Base-by-base conservation (phyloP, 345 rosid genomes). In the Boechera retrofracta region DNA sequence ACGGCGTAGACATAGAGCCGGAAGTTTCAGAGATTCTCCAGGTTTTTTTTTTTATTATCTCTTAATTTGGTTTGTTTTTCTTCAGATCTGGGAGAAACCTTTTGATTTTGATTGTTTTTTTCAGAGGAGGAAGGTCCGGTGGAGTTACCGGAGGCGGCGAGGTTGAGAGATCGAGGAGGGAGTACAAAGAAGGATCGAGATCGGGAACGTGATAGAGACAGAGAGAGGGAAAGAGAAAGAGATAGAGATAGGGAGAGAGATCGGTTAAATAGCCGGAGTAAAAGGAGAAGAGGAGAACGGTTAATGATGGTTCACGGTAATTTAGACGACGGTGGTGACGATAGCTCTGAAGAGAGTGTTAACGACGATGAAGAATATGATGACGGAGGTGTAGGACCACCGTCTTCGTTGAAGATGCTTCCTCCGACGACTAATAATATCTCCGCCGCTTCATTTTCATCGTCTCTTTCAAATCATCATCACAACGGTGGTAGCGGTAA, bases 291-390 rank as follows among this genome's bases (percentile, higher is more conserved):
- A 81, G 95, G 90, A 8, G 98, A 95, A 62, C 85, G 94, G 42
- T 61, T 87, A 81, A 74, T 90, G 76, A 72, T 87, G 89, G 79
- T 86, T 66, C 90, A 82, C 79, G 93, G 91, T n/a, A 92, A 77
- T 72, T 74, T 92, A 68, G 95, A 87, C 68, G 98, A 90, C 58
- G 97, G 86, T 35, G 89, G 64, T 3, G 98, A 91, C 28, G 97
- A 91, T 9, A 93, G 83, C 77, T 88, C 97, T 4, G 99, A 93
- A 65, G 99, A 93, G 80, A 96, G 98, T 64, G 88, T 92, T 13
- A 89, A 96, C 79, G 97, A 93, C 16, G 97, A 96, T 7, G 99
- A 93, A 59, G 98, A 93, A 6, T 97, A 89, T 0, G 96, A 89
- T 0, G 98, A 86, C 33, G 97, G 69, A 8, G 89, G 84, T 2